Evolutionary conservation across 2,329 filamentous ascomycete species (phyloP).

Genomic region (Aureobasidium musti): DNA sequence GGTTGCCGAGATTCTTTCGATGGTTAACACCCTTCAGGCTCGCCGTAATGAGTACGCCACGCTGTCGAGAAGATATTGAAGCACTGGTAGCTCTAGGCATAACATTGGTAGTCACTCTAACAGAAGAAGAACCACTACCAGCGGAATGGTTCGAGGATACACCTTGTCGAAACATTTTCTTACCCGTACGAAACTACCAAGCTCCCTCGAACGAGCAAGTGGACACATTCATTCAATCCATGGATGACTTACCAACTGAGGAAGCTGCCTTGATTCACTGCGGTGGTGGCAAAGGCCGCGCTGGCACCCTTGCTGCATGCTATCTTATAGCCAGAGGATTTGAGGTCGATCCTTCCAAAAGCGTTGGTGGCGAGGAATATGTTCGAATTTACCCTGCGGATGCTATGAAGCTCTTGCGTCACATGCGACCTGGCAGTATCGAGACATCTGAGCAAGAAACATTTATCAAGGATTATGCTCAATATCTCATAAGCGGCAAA

Average conservation of each 20-base stretch:
- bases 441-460: constrained; percentile 28
- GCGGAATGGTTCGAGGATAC: constrained; percentile 27
- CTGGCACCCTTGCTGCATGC: constrained; percentile 30
- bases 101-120: constrained; percentile 27
- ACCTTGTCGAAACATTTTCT: constrained; percentile 24
- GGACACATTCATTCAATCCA: constrained; percentile 12
- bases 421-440: constrained; percentile 31
- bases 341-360: neutral
- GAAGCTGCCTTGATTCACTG: constrained; percentile 29
- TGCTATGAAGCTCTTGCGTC: constrained; percentile 26
- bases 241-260: neutral
- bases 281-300: constrained; percentile 31
- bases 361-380: neutral
- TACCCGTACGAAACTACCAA: constrained; percentile 29
- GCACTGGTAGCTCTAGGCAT: neutral
- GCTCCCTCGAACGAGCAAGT: constrained; percentile 28
- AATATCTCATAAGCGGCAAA: constrained; percentile 1
- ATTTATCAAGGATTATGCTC: constrained; percentile 26
- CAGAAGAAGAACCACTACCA: constrained; percentile 28
- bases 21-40: constrained; percentile 29
- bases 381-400: constrained; percentile 12
- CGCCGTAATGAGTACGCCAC: constrained; percentile 29
- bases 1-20: constrained; percentile 30
- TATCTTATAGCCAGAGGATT: constrained; percentile 28
- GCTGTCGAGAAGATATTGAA: constrained; percentile 2